A percentile compares a stretch with the other conserved stretches of the same genome.
phyloP scores from a whole-genome alignment of 2,329 filamentous ascomycete species.

The Microdochium nivale region DNA sequence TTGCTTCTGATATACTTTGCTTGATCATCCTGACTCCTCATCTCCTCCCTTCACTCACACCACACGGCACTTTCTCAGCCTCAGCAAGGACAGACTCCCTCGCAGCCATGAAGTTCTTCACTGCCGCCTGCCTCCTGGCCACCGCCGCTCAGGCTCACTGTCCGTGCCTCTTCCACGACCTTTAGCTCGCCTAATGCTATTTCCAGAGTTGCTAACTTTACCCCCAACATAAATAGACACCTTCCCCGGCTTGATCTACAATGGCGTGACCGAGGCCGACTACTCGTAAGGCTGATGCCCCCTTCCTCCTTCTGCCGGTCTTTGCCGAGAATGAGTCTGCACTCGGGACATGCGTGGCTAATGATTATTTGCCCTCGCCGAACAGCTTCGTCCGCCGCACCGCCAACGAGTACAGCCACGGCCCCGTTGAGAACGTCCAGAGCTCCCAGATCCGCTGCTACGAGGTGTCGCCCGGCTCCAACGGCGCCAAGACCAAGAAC shows the following conservation, averaged over 20 bases:
- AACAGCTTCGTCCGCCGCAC: conserved; percentile 21
- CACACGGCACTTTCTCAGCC: neutral
- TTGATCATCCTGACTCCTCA: neutral
- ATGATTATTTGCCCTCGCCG: neutral
- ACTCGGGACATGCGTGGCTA: neutral
- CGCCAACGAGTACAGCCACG: conserved; percentile 26
- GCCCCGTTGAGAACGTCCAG: conserved; percentile 22
- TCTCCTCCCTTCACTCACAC: neutral
- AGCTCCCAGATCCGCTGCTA: conserved; percentile 25
- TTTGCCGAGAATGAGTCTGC: neutral
- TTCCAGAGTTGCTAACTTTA: conserved; percentile 4
- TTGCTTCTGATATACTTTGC: neutral
- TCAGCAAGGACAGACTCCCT: neutral
- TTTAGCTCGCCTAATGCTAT: neutral
- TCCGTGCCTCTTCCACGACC: conserved; percentile 4
- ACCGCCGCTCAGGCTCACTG: conserved; percentile 16
- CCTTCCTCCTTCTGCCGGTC: neutral
- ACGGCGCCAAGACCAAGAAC: conserved; percentile 19
- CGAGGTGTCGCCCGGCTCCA: conserved; percentile 17
- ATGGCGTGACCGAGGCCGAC: conserved; percentile 15
- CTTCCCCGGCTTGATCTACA: conserved; percentile 16
- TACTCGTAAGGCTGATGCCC: conserved; percentile 13
- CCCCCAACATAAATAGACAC: conserved; percentile 10
- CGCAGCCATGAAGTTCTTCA: conserved; percentile 11
- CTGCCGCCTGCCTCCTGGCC: conserved; percentile 9